Base-by-base conservation (phyloP, 31 red algal species). In the Odonthalia washingtoniensis region DNA sequence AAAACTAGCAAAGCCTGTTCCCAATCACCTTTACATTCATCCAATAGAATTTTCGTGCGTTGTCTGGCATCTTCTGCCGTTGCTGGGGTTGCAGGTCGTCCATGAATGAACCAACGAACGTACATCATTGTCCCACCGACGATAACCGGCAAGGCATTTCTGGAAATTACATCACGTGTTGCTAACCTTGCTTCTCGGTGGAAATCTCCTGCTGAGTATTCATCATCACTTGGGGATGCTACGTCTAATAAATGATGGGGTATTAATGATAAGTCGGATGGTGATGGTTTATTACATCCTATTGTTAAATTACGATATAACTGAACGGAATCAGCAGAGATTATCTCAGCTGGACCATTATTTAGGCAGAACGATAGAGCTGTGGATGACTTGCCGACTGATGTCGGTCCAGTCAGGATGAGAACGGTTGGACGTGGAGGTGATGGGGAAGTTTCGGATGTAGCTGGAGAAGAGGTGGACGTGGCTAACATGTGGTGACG, bases 51-150 rank as follows among this genome's bases (percentile, higher is more conserved):
- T 30, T 63, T 49, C 24, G 90, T 93, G 1, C 61, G 75, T n/a
- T 57, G 34, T 31, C 79, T 73, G 5, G 92, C 88, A 17, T 65
- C 75, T 45, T 63, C 67, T 6, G 27, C 46, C 28, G 72, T 18
- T 40, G 24, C 60, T 0, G 84, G 78, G 14, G 96, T 89, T 5
- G 93, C 93, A 6, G 93, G 93, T 26, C 84, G 75, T 17, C 93
- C 96, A 77, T 83, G 77, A 30, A 98, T 70, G 49, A 88, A 77
- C 95, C 95, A 98, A 21, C 95, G 81, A 1, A 98, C 74, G 52
- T 98, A 98, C 95, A 98, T 98, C 78, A 86, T 92, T 37, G 95
- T 98, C 46, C 95, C 95, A 62, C 95, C 95, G 2, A 98, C 95
- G 36, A 98, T 88, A 44, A 98, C 93, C 21, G 95, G 95, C 45